Evolutionary conservation across 371 early-diverging fungal species (phyloP).

Genomic region (Batrachochytrium dendrobatidis): DNA sequence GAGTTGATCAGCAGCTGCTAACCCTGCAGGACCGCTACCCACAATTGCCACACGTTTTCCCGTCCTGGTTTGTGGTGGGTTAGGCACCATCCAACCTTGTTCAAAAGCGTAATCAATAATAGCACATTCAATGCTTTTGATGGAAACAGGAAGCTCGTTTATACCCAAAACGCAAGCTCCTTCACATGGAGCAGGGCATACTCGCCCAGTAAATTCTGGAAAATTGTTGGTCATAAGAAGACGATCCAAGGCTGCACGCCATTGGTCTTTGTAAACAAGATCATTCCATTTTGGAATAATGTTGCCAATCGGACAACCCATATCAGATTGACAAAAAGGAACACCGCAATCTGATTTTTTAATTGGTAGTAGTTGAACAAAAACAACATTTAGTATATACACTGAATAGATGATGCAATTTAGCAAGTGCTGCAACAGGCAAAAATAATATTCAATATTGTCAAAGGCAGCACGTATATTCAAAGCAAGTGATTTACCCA

Average conservation of each 20-base stretch:
- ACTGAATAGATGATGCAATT: background rate
- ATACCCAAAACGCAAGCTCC: conserved; percentile 88
- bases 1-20: conserved; percentile 94
- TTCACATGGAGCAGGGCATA: conserved; percentile 94
- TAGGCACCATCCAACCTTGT: conserved; percentile 90
- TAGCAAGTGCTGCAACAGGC: background rate
- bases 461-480: conserved; percentile 1
- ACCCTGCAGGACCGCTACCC: conserved; percentile 93
- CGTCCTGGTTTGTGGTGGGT: conserved; percentile 68
- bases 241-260: conserved; percentile 88
- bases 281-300: conserved; percentile 98
- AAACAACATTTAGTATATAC: background rate
- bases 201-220: conserved; percentile 75
- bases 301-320: conserved; percentile 92
- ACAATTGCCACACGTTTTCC: conserved; percentile 82
- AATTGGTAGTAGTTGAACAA: conserved; percentile 4
- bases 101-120: conserved; percentile 93
- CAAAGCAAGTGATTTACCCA: conserved; percentile 52
- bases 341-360: conserved; percentile 73
- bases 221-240: conserved; percentile 96
- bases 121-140: conserved; percentile 95
- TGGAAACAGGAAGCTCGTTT: conserved; percentile 83
- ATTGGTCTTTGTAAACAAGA: conserved; percentile 85
- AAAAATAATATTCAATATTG: no score
- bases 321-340: conserved; percentile 94